Evolutionary conservation across 2,329 filamentous ascomycete species (phyloP).

Genomic region (Ophiostoma montium): DNA sequence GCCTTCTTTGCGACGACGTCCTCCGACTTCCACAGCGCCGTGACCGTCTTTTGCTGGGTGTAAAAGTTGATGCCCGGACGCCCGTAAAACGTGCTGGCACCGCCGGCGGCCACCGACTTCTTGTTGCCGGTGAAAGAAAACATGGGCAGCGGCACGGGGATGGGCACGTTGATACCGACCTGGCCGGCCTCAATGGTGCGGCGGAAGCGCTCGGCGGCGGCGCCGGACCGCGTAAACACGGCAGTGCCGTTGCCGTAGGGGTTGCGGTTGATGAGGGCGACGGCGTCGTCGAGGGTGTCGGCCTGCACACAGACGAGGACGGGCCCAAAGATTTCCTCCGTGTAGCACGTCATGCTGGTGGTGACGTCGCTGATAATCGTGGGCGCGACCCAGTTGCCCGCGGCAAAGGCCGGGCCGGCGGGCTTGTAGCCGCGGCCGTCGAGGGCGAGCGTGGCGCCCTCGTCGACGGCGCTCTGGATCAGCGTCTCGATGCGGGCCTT

Average conservation of each 20-base stretch:
- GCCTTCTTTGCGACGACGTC: conserved; percentile 79
- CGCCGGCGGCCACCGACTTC: conserved; percentile 82
- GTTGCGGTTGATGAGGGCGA: conserved; percentile 70
- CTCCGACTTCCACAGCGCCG: conserved; percentile 72
- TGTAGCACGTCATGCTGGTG: conserved; percentile 70
- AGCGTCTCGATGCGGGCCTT: conserved; percentile 64
- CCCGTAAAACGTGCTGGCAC: conserved; percentile 89
- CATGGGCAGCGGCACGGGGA: conserved; percentile 57
- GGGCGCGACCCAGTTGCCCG: conserved; percentile 73
- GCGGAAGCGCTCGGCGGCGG: conserved; percentile 65
- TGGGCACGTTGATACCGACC: conserved; percentile 74
- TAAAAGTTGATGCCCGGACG: conserved; percentile 87
- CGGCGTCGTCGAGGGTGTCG: conserved; percentile 63
- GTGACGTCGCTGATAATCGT: conserved; percentile 75
- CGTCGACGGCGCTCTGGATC: conserved; percentile 61
- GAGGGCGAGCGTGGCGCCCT: conserved; percentile 67
- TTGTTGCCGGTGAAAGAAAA: conserved; percentile 67
- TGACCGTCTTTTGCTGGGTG: conserved; percentile 96
- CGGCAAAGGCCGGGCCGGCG: conserved; percentile 50
- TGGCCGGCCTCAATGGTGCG: conserved; percentile 72
- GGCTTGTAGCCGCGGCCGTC: conserved; percentile 65
- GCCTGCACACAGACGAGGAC: conserved; percentile 74
- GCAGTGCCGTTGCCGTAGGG: conserved; percentile 78
- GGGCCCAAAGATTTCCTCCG: conserved; percentile 73
- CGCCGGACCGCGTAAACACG: conserved; percentile 70